Conservation (phyloP, 106 monocot genomes). For the Agapanthus africanus region DNA sequence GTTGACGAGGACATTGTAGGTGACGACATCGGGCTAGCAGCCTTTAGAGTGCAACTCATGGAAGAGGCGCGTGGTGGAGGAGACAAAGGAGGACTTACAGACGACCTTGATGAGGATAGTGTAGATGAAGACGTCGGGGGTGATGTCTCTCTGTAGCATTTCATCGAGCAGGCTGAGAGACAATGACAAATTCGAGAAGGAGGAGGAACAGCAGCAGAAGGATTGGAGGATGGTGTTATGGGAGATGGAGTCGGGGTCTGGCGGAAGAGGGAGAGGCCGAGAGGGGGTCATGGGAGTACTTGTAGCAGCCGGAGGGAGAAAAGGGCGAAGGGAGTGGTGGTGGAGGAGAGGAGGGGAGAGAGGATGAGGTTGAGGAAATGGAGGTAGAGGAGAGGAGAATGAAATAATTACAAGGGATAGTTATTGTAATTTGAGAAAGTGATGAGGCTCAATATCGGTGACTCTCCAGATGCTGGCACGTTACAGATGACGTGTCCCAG, state of each 20-base stretch:
- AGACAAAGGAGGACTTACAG: slow-evolving; percentile 55
- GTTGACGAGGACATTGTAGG: slow-evolving; percentile 75
- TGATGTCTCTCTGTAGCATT: slow-evolving; percentile 38
- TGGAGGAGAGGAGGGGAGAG: slow-evolving; percentile 34
- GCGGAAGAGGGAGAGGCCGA: slow-evolving; percentile 44
- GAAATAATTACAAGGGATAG: no score
- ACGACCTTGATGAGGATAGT: slow-evolving; percentile 75
- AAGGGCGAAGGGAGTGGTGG: slow-evolving; percentile 58
- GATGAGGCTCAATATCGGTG: no score
- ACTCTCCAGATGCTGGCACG: no score
- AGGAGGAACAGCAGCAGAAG: slow-evolving; percentile 45
- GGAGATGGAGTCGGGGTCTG: slow-evolving; percentile 51
- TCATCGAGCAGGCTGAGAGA: slow-evolving; percentile 66
- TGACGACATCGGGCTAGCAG: slow-evolving; percentile 68
- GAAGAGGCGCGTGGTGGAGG: slow-evolving; percentile 53
- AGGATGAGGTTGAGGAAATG: slow-evolving; percentile 47
- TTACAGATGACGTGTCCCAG: no score
- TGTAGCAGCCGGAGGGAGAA: slow-evolving; percentile 69
- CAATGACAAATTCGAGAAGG: slow-evolving; percentile 15
- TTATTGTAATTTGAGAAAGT: no score
- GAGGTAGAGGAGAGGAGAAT: no score
- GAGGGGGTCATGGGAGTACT: slow-evolving; percentile 44
- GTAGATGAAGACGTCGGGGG: slow-evolving; percentile 79
- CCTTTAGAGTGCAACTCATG: slow-evolving; percentile 74
- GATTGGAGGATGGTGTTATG: slow-evolving; percentile 76